A percentile compares a stretch with the other conserved stretches of the same genome.
Conservation (phyloP, 2,329 filamentous ascomycete genomes). For the Aspergillus tubingensis region DNA sequence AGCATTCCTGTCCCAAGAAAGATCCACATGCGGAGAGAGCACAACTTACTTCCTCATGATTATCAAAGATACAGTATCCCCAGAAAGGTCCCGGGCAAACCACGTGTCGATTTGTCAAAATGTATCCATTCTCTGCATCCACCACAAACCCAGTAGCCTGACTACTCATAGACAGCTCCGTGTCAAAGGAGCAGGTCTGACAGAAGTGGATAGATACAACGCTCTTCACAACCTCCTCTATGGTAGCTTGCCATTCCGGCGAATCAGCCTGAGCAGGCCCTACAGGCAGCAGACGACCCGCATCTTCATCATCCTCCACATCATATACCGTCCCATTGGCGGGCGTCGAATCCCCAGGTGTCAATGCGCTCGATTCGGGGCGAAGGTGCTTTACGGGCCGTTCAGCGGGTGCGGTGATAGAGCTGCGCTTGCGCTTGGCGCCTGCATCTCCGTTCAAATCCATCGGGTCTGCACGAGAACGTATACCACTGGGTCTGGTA, state of each 20-base stretch:
- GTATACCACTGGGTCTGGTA: constrained; percentile 11
- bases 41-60: constrained; percentile 73
- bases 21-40: background rate
- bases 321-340: constrained; percentile 48
- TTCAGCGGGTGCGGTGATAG: constrained; percentile 51
- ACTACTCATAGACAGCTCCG: constrained; percentile 88
- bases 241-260: constrained; percentile 92
- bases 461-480: constrained; percentile 38
- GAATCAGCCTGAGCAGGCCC: constrained; percentile 62
- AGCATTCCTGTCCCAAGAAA: background rate
- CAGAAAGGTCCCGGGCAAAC: constrained; percentile 95
- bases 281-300: constrained; percentile 47
- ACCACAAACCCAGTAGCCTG: constrained; percentile 98
- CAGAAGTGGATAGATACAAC: constrained; percentile 99
- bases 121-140: constrained; percentile 87
- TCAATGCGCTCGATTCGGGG: constrained; percentile 46
- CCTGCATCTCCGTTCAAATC: constrained; percentile 52
- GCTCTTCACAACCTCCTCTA: constrained; percentile 89
- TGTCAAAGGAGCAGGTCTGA: constrained; percentile 96
- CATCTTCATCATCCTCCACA: constrained; percentile 50
- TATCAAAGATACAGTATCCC: constrained; percentile 98
- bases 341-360: constrained; percentile 44
- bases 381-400: constrained; percentile 59
- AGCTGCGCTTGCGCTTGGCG: constrained; percentile 59
- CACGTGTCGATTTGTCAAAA: constrained; percentile 87